Evolutionary conservation across 768 basidiomycete genomes (phyloP).

Genomic region (Mycena galericulata): DNA sequence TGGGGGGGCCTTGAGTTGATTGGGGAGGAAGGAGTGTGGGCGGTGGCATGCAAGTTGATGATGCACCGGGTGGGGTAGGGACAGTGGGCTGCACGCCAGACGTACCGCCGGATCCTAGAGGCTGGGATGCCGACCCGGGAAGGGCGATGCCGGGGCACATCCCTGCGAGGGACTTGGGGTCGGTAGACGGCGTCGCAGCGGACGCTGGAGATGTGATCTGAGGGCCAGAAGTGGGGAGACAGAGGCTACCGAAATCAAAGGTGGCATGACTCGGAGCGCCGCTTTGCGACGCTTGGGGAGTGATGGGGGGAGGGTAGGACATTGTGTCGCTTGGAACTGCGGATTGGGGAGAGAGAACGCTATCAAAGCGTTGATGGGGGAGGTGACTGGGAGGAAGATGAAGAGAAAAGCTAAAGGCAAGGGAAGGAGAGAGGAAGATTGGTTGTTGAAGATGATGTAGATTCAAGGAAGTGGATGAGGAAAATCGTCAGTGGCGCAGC

Average conservation of each 20-base stretch:
- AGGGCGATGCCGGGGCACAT: neutral
- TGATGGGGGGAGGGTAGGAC: neutral
- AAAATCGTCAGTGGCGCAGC: slow-evolving; percentile 6
- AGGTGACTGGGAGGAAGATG: too few species aligned
- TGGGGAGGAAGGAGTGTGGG: neutral
- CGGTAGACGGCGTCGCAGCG: neutral
- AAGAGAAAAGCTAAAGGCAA: neutral
- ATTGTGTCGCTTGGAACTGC: neutral
- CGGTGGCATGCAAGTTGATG: neutral
- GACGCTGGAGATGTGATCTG: neutral
- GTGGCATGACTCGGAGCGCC: neutral
- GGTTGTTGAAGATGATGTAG: neutral
- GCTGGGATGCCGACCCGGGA: neutral
- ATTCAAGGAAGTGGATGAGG: neutral
- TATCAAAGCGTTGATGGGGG: slow-evolving; percentile 5
- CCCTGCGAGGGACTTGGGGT: neutral
- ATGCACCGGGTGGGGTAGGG: neutral
- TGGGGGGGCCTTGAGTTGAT: neutral
- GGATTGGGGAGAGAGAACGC: neutral
- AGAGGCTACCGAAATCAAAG: neutral
- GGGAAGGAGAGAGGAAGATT: neutral
- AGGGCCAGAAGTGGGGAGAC: neutral
- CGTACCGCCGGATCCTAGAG: neutral
- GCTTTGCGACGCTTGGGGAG: neutral
- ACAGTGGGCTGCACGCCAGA: neutral